These are phyloP conservation scores for Acrocalymma vagum DNA, from an alignment of 2,329 filamentous ascomycete species.

Conservation along the genomic window DNA sequence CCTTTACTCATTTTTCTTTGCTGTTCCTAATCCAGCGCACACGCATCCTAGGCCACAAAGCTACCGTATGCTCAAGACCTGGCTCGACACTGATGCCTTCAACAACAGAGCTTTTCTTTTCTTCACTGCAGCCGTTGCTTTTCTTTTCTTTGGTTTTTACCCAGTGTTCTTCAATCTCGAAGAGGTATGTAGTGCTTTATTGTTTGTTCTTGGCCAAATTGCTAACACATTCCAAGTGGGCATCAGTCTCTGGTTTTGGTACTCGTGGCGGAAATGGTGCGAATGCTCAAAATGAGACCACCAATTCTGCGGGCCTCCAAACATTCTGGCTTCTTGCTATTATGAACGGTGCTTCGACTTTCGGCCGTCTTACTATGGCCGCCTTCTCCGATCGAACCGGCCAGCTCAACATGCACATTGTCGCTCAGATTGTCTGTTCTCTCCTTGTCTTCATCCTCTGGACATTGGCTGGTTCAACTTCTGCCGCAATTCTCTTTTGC, in stretches of 20 bases:
- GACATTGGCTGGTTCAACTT: constrained; percentile 49
- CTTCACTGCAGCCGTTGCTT: constrained; percentile 55
- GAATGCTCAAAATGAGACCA: constrained; percentile 6
- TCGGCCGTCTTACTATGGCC: constrained; percentile 57
- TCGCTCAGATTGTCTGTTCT: constrained; percentile 51
- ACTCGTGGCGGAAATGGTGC: constrained; percentile 42
- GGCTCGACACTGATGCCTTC: constrained; percentile 57
- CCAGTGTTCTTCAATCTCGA: constrained; percentile 63
- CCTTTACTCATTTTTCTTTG: constrained; percentile 52
- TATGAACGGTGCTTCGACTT: constrained; percentile 59
- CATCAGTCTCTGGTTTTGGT: constrained; percentile 52
- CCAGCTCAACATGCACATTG: constrained; percentile 56
- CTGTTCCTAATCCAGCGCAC: constrained; percentile 54
- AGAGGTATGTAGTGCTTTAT: constrained; percentile 44
- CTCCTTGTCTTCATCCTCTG: constrained; percentile 56
- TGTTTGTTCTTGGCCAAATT: neutral
- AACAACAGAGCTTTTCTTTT: constrained; percentile 52
- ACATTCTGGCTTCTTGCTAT: constrained; percentile 60
- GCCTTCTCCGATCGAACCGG: constrained; percentile 55
- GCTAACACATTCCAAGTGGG: constrained; percentile 50
- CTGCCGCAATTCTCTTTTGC: constrained; percentile 56
- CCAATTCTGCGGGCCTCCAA: constrained; percentile 46
- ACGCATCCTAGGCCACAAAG: constrained; percentile 47
- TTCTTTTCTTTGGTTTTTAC: constrained; percentile 62
- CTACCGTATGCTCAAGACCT: constrained; percentile 49